Conservation (phyloP, 106 monocot species). For the Gastrodia elata region DNA sequence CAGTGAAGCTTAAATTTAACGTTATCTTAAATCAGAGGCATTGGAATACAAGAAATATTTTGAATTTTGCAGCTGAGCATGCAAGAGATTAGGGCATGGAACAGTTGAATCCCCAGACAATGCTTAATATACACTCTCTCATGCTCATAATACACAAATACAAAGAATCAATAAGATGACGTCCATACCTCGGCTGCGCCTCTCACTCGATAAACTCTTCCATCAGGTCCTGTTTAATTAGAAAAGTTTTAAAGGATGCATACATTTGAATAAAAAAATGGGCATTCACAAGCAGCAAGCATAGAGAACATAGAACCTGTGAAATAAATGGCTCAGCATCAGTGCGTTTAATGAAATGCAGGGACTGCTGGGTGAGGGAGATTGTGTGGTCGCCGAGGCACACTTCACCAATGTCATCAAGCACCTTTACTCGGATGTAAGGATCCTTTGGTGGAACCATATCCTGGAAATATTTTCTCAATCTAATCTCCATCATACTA, state of each 20-base stretch:
- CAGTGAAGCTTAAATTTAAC: no score
- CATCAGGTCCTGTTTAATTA: conserved; percentile 42
- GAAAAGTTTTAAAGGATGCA: not conserved
- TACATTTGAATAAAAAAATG: no score
- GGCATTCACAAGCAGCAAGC: not conserved
- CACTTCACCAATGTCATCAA: conserved; percentile 78
- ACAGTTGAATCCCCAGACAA: no score
- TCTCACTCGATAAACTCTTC: conserved; percentile 63
- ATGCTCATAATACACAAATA: not conserved
- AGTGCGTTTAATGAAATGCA: conserved; percentile 78
- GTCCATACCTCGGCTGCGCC: not conserved
- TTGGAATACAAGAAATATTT: no score
- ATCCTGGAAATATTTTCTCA: conserved; percentile 34
- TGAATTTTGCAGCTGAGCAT: no score
- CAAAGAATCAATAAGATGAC: not conserved
- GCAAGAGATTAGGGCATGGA: no score
- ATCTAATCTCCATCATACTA: not conserved
- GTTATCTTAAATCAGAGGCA: no score
- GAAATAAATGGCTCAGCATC: conserved; percentile 85
- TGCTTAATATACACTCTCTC: no score
- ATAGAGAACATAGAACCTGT: conserved; percentile 41
- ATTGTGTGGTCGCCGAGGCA: conserved; percentile 60
- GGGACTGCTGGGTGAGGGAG: conserved; percentile 58
- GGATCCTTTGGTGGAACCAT: conserved; percentile 99
- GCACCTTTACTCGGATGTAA: conserved; percentile 77